These are phyloP conservation scores for Coemansia erecta DNA, from an alignment of 192 early-diverging fungal species.

Conservation along the genomic window DNA sequence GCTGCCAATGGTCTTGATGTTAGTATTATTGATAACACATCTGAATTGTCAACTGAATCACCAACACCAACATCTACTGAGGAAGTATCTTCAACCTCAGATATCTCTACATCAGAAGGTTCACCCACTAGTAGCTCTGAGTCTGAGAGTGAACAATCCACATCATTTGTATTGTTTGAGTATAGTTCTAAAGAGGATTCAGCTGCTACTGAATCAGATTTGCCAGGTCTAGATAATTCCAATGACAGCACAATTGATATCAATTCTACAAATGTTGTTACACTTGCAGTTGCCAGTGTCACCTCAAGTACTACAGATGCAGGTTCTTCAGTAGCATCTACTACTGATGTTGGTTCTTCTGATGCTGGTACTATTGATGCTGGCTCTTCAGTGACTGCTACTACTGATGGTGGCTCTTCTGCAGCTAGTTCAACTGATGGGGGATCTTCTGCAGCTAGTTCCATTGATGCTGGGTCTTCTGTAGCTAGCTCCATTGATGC, in stretches of 20 bases:
- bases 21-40: not conserved
- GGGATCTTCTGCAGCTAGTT: no score
- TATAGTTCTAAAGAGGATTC: not conserved
- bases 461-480: no score
- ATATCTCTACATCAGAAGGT: not conserved
- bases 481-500: no score
- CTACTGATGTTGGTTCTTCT: no score
- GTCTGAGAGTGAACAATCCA: not conserved
- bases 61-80: slow-evolving; percentile 1
- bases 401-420: no score
- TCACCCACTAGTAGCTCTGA: not conserved
- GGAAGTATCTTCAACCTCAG: not conserved
- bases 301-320: no score
- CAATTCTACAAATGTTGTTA: not conserved
- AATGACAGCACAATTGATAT: not conserved
- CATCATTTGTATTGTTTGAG: not conserved
- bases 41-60: not conserved
- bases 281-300: not conserved
- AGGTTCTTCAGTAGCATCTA: no score
- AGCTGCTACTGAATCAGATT: not conserved
- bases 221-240: not conserved
- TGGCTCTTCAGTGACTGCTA: no score
- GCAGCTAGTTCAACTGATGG: no score
- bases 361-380: no score
- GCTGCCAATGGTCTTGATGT: not conserved